Conservation (phyloP, 805 yeast genomes). For the Lipomyces oligophaga region DNA sequence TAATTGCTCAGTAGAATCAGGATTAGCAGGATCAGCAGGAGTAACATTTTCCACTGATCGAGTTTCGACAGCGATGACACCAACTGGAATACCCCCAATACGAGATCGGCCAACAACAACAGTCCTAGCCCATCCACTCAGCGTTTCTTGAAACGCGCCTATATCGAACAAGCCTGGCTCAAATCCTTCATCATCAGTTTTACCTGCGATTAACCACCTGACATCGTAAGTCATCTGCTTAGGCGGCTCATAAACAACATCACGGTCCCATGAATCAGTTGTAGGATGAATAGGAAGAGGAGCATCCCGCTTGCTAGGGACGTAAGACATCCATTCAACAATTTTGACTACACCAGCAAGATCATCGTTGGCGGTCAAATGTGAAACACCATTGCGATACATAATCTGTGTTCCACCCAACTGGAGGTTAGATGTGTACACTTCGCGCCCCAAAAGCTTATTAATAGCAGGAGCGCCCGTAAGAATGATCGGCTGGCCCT, state of each 20-base stretch:
- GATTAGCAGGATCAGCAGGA: slow-evolving; percentile 99
- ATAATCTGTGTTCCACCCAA: slow-evolving; percentile 98
- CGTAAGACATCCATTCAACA: slow-evolving; percentile 90
- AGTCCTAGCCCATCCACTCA: slow-evolving; percentile 98
- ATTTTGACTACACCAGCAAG: slow-evolving; percentile 93
- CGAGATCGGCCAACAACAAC: slow-evolving; percentile 99
- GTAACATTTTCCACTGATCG: slow-evolving; percentile 79
- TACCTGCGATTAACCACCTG: slow-evolving; percentile 91
- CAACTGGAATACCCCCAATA: slow-evolving; percentile 97
- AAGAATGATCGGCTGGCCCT: slow-evolving; percentile 96
- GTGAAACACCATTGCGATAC: slow-evolving; percentile 98
- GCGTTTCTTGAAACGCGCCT: slow-evolving; percentile 90
- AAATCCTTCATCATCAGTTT: slow-evolving; percentile 54
- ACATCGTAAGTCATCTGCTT: slow-evolving; percentile 78
- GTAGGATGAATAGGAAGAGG: slow-evolving; percentile 87
- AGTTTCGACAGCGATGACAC: slow-evolving; percentile 96
- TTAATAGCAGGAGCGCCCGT: slow-evolving; percentile 99
- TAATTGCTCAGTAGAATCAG: slow-evolving; percentile 81
- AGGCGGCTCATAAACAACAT: slow-evolving; percentile 73
- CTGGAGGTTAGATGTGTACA: slow-evolving; percentile 93
- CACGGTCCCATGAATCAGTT: slow-evolving; percentile 88
- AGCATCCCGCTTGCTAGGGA: slow-evolving; percentile 84
- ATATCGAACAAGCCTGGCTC: slow-evolving; percentile 89
- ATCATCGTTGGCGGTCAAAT: slow-evolving; percentile 93
- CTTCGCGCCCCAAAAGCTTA: slow-evolving; percentile 94